phyloP scores from a whole-genome alignment of 139 green algal species.

The Chlamydomonas incerta region DNA sequence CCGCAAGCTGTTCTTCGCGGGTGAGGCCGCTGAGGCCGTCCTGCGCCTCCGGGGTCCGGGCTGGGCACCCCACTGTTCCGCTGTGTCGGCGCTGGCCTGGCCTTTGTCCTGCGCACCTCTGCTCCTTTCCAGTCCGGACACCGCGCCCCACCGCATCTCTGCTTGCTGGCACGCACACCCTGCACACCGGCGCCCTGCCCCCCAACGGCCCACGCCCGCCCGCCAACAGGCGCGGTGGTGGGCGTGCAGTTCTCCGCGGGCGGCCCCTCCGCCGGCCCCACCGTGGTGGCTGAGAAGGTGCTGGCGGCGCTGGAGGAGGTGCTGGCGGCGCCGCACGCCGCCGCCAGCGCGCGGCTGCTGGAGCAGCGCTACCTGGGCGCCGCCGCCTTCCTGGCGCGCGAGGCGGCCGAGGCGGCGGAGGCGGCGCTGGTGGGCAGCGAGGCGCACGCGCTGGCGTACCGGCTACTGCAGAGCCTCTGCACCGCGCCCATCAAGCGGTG shows the following conservation, averaged over 20 bases:
- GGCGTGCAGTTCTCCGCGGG: slow-evolving; percentile 15
- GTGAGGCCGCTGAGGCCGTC: slow-evolving; percentile 3
- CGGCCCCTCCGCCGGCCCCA: background rate
- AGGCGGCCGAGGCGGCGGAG: slow-evolving; percentile 35
- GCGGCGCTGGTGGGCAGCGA: slow-evolving; percentile 14
- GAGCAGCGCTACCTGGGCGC: slow-evolving; percentile 54
- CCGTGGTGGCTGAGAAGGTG: background rate
- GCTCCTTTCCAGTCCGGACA: too few species aligned
- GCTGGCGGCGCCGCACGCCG: slow-evolving; percentile 5
- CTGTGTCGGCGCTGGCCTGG: background rate
- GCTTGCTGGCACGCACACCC: too few species aligned
- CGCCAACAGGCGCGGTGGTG: slow-evolving; percentile 5
- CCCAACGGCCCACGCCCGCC: too few species aligned
- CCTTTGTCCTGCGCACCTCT: too few species aligned
- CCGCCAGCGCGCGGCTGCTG: slow-evolving; percentile 15
- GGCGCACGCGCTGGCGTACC: slow-evolving; percentile 28
- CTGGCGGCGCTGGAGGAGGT: slow-evolving; percentile 17
- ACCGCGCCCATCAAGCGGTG: slow-evolving; percentile 45
- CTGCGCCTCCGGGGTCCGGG: too few species aligned
- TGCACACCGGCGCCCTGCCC: too few species aligned
- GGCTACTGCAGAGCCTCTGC: slow-evolving; percentile 43
- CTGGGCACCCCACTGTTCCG: background rate
- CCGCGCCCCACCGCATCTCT: too few species aligned
- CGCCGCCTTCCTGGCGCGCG: slow-evolving; percentile 60
- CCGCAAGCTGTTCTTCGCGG: slow-evolving; percentile 52